A percentile compares a stretch with the other conserved stretches of the same genome.
Conservation (phyloP, 768 basidiomycete species). For the Lactarius trivialis region DNA sequence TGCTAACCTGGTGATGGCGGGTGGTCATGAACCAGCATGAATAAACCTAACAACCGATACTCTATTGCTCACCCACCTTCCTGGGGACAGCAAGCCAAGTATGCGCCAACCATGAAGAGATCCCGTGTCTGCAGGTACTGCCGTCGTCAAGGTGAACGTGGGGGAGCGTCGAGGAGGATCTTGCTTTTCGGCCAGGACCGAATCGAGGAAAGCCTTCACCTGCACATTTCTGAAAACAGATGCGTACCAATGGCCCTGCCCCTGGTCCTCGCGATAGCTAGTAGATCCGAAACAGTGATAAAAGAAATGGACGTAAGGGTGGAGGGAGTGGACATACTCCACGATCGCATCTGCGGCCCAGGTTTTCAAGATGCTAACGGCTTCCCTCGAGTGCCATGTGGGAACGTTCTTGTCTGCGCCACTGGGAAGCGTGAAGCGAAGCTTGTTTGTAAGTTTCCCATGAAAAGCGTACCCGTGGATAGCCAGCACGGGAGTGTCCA, state of each 20-base stretch:
- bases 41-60: slow-evolving; percentile 18
- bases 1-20: slow-evolving; percentile 31
- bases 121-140: slow-evolving; percentile 62
- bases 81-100: slow-evolving; percentile 51
- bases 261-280: slow-evolving; percentile 58
- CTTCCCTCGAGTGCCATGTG: slow-evolving; percentile 73
- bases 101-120: slow-evolving; percentile 67
- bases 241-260: slow-evolving; percentile 66
- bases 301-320: background rate
- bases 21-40: background rate
- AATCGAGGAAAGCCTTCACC: slow-evolving; percentile 53
- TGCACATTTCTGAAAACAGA: slow-evolving; percentile 47
- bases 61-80: too few relatives aligned
- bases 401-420: slow-evolving; percentile 84
- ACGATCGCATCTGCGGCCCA: slow-evolving; percentile 50
- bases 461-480: slow-evolving; percentile 62
- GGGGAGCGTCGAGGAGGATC: background rate
- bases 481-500: slow-evolving; percentile 59
- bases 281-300: background rate
- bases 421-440: slow-evolving; percentile 31
- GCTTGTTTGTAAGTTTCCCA: background rate
- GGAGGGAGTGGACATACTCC: slow-evolving; percentile 35
- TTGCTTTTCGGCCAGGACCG: slow-evolving; percentile 18
- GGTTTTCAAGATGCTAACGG: slow-evolving; percentile 49
- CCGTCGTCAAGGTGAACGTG: slow-evolving; percentile 67